phyloP scores from a whole-genome alignment of 495 filamentous ascomycete species.

The Talaromyces trachyspermus region DNA sequence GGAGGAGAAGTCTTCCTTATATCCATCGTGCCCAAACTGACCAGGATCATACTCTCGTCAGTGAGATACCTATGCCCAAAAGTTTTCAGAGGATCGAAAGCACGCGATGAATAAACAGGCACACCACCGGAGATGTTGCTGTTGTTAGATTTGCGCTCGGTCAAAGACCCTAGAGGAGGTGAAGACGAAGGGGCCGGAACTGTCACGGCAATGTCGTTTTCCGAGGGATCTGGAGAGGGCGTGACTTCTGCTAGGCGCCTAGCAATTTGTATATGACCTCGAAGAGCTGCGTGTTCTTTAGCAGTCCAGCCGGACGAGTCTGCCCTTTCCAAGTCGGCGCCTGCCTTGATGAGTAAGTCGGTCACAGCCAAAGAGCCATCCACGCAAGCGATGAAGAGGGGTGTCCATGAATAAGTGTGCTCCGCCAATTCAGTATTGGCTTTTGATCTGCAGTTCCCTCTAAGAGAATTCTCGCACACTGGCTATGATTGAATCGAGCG shows the following conservation, averaged over 20 bases:
- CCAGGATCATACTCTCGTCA: slow-evolving; percentile 79
- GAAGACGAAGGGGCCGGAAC: slow-evolving; percentile 40
- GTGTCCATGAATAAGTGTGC: slow-evolving; percentile 86
- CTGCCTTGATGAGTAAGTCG: slow-evolving; percentile 67
- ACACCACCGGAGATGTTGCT: slow-evolving; percentile 26
- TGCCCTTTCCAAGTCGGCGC: slow-evolving; percentile 59
- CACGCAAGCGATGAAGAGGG: slow-evolving; percentile 83
- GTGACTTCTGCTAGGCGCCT: slow-evolving; percentile 52
- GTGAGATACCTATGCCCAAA: slow-evolving; percentile 95
- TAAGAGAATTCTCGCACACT: slow-evolving; percentile 71
- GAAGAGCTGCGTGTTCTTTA: slow-evolving; percentile 82
- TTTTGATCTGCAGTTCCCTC: slow-evolving; percentile 61
- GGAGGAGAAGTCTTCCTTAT: slow-evolving; percentile 71
- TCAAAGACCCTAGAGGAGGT: slow-evolving; percentile 38
- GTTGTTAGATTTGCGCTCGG: slow-evolving; percentile 45
- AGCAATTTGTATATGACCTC: slow-evolving; percentile 79
- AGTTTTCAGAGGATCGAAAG: slow-evolving; percentile 74
- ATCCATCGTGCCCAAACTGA: slow-evolving; percentile 92
- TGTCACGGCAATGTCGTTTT: slow-evolving; percentile 28
- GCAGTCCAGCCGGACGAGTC: slow-evolving; percentile 94
- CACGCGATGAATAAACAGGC: slow-evolving; percentile 27
- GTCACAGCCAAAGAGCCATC: slow-evolving; percentile 73
- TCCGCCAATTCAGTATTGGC: slow-evolving; percentile 72
- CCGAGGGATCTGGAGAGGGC: slow-evolving; percentile 26
- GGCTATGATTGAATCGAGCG: slow-evolving; percentile 75